Evolutionary conservation across 495 filamentous ascomycete species (phyloP).

Genomic region (Penicillium paxilli): DNA sequence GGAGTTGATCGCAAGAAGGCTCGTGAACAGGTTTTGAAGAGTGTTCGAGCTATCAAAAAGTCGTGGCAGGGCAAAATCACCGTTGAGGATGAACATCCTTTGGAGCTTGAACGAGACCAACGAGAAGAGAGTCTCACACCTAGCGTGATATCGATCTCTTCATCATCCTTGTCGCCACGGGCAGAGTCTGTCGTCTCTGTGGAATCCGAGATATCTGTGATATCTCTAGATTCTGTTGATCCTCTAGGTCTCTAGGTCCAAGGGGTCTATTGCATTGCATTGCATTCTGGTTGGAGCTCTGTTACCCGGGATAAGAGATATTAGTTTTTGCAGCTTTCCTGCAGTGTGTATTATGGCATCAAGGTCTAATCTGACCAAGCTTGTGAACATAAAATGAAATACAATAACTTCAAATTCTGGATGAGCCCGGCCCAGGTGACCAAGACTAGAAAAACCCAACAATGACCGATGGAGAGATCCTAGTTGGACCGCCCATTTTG

Average conservation of each 20-base stretch:
- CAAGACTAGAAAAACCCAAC: no score
- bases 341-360: no score
- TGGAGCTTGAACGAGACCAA: background rate
- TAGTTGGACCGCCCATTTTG: no score
- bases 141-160: background rate
- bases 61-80: conserved; percentile 28
- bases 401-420: no score
- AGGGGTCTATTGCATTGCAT: background rate
- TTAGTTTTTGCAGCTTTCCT: no score
- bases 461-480: no score
- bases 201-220: background rate
- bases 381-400: no score
- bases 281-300: no score
- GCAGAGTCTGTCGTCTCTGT: background rate
- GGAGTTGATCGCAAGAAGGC: conserved; percentile 24
- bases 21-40: conserved; percentile 27
- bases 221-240: background rate
- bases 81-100: background rate
- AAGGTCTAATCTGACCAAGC: no score
- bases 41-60: conserved; percentile 27
- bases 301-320: no score
- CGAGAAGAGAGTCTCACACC: background rate
- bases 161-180: background rate
- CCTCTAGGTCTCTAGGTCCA: background rate
- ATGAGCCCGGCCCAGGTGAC: no score